Conservation (phyloP, 2,329 filamentous ascomycete species). For the Purpureocillium takamizusanense region DNA sequence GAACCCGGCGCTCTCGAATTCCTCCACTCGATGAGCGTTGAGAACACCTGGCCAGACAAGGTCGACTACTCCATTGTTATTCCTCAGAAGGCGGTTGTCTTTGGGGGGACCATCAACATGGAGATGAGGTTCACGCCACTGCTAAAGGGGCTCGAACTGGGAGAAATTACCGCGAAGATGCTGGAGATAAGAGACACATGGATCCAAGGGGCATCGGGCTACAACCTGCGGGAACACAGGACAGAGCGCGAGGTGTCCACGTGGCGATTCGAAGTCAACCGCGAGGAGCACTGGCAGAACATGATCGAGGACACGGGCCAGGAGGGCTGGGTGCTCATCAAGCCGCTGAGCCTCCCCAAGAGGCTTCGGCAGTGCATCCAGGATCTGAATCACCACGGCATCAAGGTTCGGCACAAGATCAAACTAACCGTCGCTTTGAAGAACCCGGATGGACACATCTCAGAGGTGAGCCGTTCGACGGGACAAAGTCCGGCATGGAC, state of each 20-base stretch:
- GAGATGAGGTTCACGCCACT: slow-evolving; percentile 83
- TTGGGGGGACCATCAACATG: slow-evolving; percentile 76
- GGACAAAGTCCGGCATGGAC: not conserved
- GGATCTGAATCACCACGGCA: slow-evolving; percentile 78
- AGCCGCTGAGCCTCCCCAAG: slow-evolving; percentile 64
- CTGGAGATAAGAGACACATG: slow-evolving; percentile 69
- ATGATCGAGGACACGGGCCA: slow-evolving; percentile 59
- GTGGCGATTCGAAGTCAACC: slow-evolving; percentile 46
- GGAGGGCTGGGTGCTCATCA: slow-evolving; percentile 55
- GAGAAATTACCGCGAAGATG: slow-evolving; percentile 72
- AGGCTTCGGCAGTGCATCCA: slow-evolving; percentile 77
- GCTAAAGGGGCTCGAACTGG: slow-evolving; percentile 78
- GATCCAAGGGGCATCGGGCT: slow-evolving; percentile 34
- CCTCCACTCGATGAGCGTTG: slow-evolving; percentile 84
- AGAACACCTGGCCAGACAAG: slow-evolving; percentile 97
- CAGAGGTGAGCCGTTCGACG: slow-evolving; percentile 52
- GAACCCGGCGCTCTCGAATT: slow-evolving; percentile 69
- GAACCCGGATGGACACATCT: slow-evolving; percentile 91
- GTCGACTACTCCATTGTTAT: slow-evolving; percentile 91
- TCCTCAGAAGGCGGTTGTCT: slow-evolving; percentile 88
- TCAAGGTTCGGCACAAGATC: slow-evolving; percentile 88
- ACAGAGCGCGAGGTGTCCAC: slow-evolving; percentile 53
- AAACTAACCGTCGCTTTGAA: slow-evolving; percentile 84
- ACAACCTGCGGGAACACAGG: slow-evolving; percentile 48
- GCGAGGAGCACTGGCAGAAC: slow-evolving; percentile 58